Evolutionary conservation across 192 early-diverging fungal genomes (phyloP).

Genomic region (Backusella psychrophila): DNA sequence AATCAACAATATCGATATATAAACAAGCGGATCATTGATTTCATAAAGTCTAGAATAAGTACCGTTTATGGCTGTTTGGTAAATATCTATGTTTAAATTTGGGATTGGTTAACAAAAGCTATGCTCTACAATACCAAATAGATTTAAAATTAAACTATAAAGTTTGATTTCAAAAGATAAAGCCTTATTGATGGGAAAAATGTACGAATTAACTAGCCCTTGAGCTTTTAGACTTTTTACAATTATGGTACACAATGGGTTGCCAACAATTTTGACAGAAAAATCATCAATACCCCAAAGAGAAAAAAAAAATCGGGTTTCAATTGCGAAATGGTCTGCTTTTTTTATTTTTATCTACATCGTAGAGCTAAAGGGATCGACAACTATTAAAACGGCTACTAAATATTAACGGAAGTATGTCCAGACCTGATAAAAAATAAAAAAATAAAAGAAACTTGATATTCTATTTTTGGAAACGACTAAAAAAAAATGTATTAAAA

Average conservation of each 20-base stretch:
- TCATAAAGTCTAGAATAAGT: not conserved
- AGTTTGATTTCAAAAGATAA: not conserved
- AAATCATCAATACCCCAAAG: not conserved
- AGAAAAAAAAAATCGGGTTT: not conserved
- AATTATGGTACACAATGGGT: not conserved
- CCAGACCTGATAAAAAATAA: not conserved
- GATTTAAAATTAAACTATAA: not conserved
- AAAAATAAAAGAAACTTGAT: not conserved
- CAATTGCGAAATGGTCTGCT: not conserved
- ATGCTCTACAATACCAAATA: not conserved
- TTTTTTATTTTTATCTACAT: not conserved
- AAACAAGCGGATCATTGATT: not conserved
- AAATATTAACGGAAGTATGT: not conserved
- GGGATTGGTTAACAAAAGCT: not conserved
- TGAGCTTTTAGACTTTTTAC: not conserved
- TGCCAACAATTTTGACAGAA: not conserved
- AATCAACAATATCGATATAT: not conserved
- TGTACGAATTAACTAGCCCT: not conserved
- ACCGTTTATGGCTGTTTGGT: no score
- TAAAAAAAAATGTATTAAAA: not conserved
- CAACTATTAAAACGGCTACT: not conserved
- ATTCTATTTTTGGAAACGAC: not conserved
- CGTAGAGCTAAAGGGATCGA: not conserved
- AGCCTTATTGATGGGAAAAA: not conserved
- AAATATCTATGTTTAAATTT: not conserved